Evolutionary conservation across 768 basidiomycete genomes (phyloP), one percentile per base, ranked within the genome.

Genomic region (Cyathus striatus): DNA sequence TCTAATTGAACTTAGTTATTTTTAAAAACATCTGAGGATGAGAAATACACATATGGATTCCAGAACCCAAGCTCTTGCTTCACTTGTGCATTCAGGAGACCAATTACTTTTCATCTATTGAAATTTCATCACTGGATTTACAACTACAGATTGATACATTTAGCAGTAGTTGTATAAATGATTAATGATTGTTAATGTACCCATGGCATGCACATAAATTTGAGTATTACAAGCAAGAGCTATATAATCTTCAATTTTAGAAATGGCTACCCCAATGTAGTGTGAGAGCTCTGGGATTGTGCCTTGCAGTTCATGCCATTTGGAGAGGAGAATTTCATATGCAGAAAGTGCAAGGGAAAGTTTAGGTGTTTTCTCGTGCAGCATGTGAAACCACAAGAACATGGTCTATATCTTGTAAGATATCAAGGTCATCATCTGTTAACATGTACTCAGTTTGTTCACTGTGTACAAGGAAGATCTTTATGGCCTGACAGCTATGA

Each of bases 71-170:
- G 7, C n/a, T n/a, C n/a, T 7, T 7, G 27, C 27, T 30, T 30
- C 27, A 7, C n/a, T 30, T n/a, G n/a, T n/a, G n/a, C n/a, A 7
- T 30, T 9, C 27, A 7, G 7, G 9, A 9, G 7, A 7, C 27
- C 27, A 30, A 30, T 30, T 7, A n/a, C 27, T 30, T n/a, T 30
- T 30, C 27, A 30, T 30, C 38, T 23, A 40, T 18, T 16, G 13
- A 10, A 40, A 23, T 23, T 40, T 40, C 16, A 40, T 40, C 17
- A 23, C 22, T 17, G 38, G 38, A 24, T 40, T 40, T 14, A 40
- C 16, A 40, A 23, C 38, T 40, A 23, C 13, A 18, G 22, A 30
- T 30, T 30, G n/a, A 9, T 9, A 30, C 7, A 5, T 20, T 14
- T 13, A 12, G 22, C 22, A 40, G 13, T 40, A 17, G 9, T 5